These are phyloP conservation scores for Gastrolobium villosum DNA, from an alignment of 306 rosid genomes.

Conservation along the genomic window DNA sequence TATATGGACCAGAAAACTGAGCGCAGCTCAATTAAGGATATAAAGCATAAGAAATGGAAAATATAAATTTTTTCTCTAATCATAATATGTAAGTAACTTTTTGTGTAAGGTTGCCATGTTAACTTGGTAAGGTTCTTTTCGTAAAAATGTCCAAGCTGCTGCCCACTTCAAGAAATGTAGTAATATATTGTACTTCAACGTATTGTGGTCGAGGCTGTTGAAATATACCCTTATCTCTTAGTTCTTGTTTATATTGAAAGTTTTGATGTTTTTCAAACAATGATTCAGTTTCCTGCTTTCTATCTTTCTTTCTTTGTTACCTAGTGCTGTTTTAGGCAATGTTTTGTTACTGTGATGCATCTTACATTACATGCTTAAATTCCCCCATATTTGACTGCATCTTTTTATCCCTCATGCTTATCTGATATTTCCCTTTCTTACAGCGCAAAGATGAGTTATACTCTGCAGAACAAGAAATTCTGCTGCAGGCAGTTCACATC, in stretches of 20 bases:
- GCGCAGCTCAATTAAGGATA: background rate
- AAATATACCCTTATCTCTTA: conserved; percentile 4
- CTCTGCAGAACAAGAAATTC: conserved; percentile 82
- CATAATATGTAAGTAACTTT: background rate
- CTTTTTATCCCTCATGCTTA: conserved; percentile 1
- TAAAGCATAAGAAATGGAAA: conserved; percentile 4
- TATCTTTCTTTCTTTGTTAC: background rate
- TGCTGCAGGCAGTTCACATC: conserved; percentile 71
- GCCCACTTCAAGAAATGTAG: background rate
- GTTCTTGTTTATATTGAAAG: background rate
- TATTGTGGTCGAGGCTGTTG: background rate
- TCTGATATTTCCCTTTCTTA: conserved; percentile 29
- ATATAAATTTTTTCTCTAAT: background rate
- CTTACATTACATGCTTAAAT: conserved; percentile 15
- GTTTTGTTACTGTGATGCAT: conserved; percentile 22
- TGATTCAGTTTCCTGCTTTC: conserved; percentile 2
- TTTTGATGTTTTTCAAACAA: conserved; percentile 1
- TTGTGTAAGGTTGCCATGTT: conserved; percentile 14
- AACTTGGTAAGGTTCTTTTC: background rate
- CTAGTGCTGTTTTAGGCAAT: conserved; percentile 13
- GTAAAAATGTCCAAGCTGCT: background rate
- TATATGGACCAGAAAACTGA: background rate
- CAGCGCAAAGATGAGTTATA: conserved; percentile 76
- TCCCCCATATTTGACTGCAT: conserved; percentile 8
- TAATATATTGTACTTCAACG: background rate